phyloP scores from a whole-genome alignment of 805 yeast genomes.

The Candida manassasensis region DNA sequence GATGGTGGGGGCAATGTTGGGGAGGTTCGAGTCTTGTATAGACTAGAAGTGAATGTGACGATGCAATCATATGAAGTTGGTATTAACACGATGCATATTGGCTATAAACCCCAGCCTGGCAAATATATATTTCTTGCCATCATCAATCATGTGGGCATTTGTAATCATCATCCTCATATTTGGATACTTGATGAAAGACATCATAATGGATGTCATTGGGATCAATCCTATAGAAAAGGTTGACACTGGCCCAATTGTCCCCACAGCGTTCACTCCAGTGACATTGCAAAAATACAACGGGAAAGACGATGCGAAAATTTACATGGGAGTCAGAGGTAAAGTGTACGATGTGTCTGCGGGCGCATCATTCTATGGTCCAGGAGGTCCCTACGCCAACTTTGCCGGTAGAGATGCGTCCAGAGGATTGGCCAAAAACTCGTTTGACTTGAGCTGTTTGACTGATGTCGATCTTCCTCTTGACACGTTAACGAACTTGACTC shows the following conservation, averaged over 20 bases:
- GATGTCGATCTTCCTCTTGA: slow-evolving; percentile 78
- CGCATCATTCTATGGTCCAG: slow-evolving; percentile 87
- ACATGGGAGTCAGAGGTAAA: slow-evolving; percentile 77
- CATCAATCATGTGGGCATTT: slow-evolving; percentile 19
- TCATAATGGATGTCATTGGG: slow-evolving; percentile 19
- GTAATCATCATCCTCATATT: slow-evolving; percentile 28
- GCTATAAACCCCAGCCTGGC: background rate
- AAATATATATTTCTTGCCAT: no score
- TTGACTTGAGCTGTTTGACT: slow-evolving; percentile 62
- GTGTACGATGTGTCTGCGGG: slow-evolving; percentile 83
- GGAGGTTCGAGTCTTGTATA: no score
- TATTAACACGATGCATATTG: background rate
- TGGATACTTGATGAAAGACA: slow-evolving; percentile 26
- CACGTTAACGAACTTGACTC: slow-evolving; percentile 53
- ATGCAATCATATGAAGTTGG: slow-evolving; percentile 1
- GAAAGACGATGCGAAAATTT: slow-evolving; percentile 70
- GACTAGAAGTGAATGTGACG: no score
- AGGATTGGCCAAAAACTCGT: slow-evolving; percentile 85
- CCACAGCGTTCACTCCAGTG: slow-evolving; percentile 64
- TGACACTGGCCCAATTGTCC: slow-evolving; percentile 29
- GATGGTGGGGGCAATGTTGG: no score
- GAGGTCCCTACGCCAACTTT: slow-evolving; percentile 90
- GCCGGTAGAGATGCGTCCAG: slow-evolving; percentile 96
- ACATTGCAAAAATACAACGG: slow-evolving; percentile 78
- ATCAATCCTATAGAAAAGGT: slow-evolving; percentile 27